A percentile compares a stretch with the other conserved stretches of the same genome.
phyloP scores from a whole-genome alignment of 805 yeast species.

The Komagataella mondaviorum region DNA sequence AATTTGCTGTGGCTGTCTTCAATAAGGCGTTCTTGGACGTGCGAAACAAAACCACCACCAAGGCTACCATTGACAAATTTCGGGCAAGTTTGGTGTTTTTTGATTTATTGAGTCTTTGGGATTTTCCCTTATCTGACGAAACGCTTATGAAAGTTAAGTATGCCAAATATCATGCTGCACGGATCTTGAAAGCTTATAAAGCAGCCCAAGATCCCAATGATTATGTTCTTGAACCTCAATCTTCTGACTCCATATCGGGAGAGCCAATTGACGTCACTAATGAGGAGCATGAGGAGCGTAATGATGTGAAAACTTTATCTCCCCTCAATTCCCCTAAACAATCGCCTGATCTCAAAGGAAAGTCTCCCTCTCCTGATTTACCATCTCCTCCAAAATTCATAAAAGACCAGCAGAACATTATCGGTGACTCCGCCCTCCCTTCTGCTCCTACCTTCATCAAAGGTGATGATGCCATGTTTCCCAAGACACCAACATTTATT shows the following conservation, averaged over 20 bases:
- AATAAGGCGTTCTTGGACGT: conserved; percentile 36
- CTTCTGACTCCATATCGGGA: neutral
- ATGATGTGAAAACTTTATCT: neutral
- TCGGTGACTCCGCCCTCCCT: conserved; percentile 3
- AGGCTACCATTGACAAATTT: conserved; percentile 35
- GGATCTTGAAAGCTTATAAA: conserved; percentile 36
- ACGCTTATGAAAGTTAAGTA: conserved; percentile 32
- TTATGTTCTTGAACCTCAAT: neutral
- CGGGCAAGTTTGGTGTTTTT: conserved; percentile 42
- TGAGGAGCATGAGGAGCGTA: neutral
- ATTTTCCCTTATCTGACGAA: conserved; percentile 12
- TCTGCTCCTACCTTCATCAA: conserved; percentile 4
- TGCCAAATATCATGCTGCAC: conserved; percentile 47
- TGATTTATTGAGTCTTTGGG: conserved; percentile 34
- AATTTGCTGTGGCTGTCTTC: conserved; percentile 47
- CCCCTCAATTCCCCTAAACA: neutral
- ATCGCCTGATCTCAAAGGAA: conserved; percentile 3
- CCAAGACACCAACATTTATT: neutral
- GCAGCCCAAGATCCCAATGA: conserved; percentile 47
- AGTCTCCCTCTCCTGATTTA: conserved; percentile 2
- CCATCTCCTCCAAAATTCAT: neutral
- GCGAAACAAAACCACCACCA: conserved; percentile 25
- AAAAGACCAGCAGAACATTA: neutral
- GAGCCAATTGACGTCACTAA: neutral
- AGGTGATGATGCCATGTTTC: neutral